Evolutionary conservation across 2,329 filamentous ascomycete species (phyloP).

Genomic region (Fulvia fulva): DNA sequence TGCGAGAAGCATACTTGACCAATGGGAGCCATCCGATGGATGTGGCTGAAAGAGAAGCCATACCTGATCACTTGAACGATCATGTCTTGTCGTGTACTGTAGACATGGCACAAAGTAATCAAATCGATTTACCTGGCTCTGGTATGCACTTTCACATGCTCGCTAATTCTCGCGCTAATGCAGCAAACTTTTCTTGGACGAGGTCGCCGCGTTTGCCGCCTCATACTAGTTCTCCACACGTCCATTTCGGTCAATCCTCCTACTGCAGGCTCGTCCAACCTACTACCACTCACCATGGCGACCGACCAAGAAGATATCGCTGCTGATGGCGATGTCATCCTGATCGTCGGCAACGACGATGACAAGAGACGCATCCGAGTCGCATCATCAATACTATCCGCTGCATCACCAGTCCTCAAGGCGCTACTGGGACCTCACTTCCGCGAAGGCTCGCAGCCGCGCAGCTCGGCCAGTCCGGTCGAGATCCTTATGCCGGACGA

Average conservation of each 20-base stretch:
- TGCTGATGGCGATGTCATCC: background rate
- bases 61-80: no score
- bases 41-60: no score
- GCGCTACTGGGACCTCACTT: slow-evolving; percentile 2
- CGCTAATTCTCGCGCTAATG: background rate
- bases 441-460: background rate
- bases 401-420: slow-evolving; percentile 1
- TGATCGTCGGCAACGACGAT: background rate
- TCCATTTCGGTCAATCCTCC: no score
- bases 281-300: no score
- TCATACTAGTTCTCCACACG: background rate
- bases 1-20: no score
- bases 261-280: no score
- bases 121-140: no score
- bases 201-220: background rate
- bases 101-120: no score
- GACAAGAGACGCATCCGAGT: background rate
- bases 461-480: background rate
- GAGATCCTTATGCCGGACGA: no score
- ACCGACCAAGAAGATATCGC: background rate
- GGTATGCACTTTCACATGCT: background rate
- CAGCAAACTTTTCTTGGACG: background rate
- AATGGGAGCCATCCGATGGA: no score
- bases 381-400: background rate
- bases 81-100: no score